Evolutionary conservation across 176 grass and related monocot species (phyloP), one percentile per base, ranked within the genome.

Genomic region (Triticum timopheevii): DNA sequence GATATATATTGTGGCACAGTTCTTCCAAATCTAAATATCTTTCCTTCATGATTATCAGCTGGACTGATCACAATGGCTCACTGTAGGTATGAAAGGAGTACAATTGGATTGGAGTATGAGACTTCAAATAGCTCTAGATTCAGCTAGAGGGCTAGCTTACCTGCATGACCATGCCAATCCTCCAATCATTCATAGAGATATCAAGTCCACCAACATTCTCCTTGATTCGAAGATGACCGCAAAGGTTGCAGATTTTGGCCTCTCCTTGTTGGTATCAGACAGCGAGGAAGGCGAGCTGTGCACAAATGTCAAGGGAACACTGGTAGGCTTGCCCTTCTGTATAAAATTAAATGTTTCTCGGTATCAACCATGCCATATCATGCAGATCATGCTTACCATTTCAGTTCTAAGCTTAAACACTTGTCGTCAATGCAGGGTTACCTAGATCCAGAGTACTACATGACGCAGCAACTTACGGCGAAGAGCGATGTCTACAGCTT

Each of bases 401-500:
- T 31, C 12, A 61, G 8, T 69, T n/a, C 13, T 38, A 77, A 81
- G 28, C 8, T 13, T 73, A 22, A 23, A 22, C 23, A 47, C 25
- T 52, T 75, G 13, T 8, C 17, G 20, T 59, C 15, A 13, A 65
- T 88, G 66, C 76, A 96, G 97, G 97, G 97, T 10, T 98, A 98
- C 85, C 87, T 98, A 8, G 92, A 95, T 74, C 96, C 94, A 1
- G 97, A 98, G 63, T 95, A 95, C 89, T 98, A 90, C 76, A 90
- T 90, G 90, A 95, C 93, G 0, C 93, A 98, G 28, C 93, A 93
- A 54, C 74, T 98, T 25, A 95, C 93, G 15, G 91, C 88, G 16
- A 98, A 98, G 83, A 98, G 95, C 54, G 93, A 98, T 54, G 95
- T 95, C 8, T 98, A 98, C 22, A 98, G 93, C 81, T 98, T 93